Conservation (phyloP, 2,329 filamentous ascomycete genomes). For the Sclerotinia subarctica region DNA sequence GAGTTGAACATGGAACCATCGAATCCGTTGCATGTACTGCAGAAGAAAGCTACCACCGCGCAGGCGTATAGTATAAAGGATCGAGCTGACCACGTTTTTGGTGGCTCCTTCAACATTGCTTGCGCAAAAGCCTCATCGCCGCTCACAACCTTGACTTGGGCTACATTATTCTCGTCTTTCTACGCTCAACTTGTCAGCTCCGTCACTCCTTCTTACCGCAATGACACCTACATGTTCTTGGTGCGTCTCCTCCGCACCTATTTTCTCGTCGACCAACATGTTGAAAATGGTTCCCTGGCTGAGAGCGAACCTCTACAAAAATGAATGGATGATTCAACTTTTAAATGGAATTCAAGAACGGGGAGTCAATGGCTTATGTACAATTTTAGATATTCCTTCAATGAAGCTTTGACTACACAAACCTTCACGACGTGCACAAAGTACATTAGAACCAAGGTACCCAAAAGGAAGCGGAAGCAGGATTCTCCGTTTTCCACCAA, state of each 20-base stretch:
- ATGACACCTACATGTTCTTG: background rate
- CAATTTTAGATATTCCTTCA: background rate
- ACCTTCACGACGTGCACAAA: background rate
- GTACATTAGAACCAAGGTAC: background rate
- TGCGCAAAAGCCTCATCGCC: slow-evolving; percentile 51
- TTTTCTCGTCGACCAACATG: slow-evolving; percentile 3
- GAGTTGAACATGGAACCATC: slow-evolving; percentile 50
- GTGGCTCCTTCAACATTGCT: slow-evolving; percentile 51
- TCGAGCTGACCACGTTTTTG: slow-evolving; percentile 40
- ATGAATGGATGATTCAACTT: background rate
- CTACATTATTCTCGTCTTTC: background rate
- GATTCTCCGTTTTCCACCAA: background rate
- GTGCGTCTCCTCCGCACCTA: background rate
- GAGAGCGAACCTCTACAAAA: background rate
- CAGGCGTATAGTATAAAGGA: slow-evolving; percentile 45
- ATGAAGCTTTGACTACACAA: background rate
- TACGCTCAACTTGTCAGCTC: background rate
- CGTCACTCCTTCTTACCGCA: background rate
- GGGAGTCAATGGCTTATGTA: background rate
- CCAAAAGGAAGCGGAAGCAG: background rate
- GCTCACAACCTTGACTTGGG: slow-evolving; percentile 34
- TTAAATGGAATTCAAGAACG: background rate
- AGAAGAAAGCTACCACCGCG: slow-evolving; percentile 47
- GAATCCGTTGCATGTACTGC: slow-evolving; percentile 50
- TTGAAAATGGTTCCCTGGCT: background rate